Conservation (phyloP, 2,329 filamentous ascomycete species). For the Lachnum nothofagi region DNA sequence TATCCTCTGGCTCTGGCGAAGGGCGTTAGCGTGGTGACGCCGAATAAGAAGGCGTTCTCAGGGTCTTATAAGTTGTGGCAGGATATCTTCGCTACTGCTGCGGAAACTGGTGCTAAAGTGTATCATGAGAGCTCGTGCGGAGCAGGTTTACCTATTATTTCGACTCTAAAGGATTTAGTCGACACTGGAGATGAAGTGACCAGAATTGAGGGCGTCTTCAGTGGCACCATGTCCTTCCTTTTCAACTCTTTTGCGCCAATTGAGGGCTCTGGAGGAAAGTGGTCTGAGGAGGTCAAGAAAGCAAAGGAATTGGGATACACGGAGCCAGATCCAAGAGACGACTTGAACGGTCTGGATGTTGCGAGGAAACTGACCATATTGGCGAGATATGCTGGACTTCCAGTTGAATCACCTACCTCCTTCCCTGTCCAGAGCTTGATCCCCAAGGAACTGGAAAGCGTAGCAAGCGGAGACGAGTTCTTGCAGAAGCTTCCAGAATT, state of each 20-base stretch:
- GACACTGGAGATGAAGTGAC: conserved; percentile 88
- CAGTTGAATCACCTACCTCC: conserved; percentile 74
- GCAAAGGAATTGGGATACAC: conserved; percentile 92
- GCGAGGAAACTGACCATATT: conserved; percentile 96
- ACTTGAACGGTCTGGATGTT: conserved; percentile 82
- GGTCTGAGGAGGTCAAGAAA: conserved; percentile 86
- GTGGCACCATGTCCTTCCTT: conserved; percentile 93
- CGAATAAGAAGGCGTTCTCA: conserved; percentile 98
- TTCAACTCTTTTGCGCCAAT: conserved; percentile 95
- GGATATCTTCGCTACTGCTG: conserved; percentile 73
- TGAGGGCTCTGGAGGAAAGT: conserved; percentile 68
- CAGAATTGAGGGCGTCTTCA: conserved; percentile 95
- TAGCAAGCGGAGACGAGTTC: conserved; percentile 77
- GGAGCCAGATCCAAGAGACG: conserved; percentile 80
- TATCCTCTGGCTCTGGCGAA: conserved; percentile 78
- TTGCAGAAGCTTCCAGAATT: conserved; percentile 73
- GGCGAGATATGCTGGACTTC: conserved; percentile 75
- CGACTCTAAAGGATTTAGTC: conserved; percentile 87
- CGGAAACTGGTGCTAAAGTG: conserved; percentile 68
- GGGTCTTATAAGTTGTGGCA: conserved; percentile 76
- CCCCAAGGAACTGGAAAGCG: conserved; percentile 75
- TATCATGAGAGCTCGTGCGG: conserved; percentile 96
- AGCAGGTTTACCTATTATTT: conserved; percentile 87
- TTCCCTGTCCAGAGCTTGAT: conserved; percentile 95
- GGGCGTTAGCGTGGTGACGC: conserved; percentile 87